These are phyloP conservation scores for Leucosporidium scottii DNA, from an alignment of 768 basidiomycete species.

Conservation along the genomic window DNA sequence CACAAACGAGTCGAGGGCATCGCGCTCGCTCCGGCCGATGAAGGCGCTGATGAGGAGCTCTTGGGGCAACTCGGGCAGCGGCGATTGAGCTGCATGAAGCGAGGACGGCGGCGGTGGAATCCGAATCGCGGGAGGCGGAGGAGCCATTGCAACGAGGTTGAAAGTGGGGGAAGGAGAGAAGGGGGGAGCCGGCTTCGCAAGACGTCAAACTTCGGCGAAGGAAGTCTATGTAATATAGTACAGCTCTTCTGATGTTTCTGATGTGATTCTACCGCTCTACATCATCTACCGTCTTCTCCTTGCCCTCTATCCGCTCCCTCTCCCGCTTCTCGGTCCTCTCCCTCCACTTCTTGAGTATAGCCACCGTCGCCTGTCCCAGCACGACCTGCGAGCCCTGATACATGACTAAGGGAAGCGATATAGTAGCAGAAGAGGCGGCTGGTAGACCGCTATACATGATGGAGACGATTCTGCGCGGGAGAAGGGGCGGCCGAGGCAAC, in stretches of 20 bases:
- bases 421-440: conserved; percentile 23
- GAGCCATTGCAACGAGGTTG: too few relatives aligned
- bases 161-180: too few relatives aligned
- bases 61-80: conserved; percentile 20
- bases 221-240: too few relatives aligned
- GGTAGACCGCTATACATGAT: conserved; percentile 37
- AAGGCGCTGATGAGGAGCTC: conserved; percentile 19
- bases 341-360: conserved; percentile 34
- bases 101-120: too few relatives aligned
- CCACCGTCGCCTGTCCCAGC: conserved; percentile 36
- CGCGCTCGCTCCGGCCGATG: conserved; percentile 7
- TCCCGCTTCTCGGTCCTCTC: not conserved
- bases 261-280: not conserved
- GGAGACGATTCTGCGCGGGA: conserved; percentile 23
- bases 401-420: conserved; percentile 39
- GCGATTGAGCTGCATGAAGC: too few relatives aligned
- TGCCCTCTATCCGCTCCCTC: conserved; percentile 3
- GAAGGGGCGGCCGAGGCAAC: not conserved
- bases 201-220: too few relatives aligned
- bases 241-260: not conserved
- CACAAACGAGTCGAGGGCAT: conserved; percentile 30
- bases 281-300: not conserved
- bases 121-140: too few relatives aligned
- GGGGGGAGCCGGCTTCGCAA: too few relatives aligned
- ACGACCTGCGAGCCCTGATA: conserved; percentile 39